Base-by-base conservation (phyloP, 495 filamentous ascomycete species). In the Aspergillus sparsus region DNA sequence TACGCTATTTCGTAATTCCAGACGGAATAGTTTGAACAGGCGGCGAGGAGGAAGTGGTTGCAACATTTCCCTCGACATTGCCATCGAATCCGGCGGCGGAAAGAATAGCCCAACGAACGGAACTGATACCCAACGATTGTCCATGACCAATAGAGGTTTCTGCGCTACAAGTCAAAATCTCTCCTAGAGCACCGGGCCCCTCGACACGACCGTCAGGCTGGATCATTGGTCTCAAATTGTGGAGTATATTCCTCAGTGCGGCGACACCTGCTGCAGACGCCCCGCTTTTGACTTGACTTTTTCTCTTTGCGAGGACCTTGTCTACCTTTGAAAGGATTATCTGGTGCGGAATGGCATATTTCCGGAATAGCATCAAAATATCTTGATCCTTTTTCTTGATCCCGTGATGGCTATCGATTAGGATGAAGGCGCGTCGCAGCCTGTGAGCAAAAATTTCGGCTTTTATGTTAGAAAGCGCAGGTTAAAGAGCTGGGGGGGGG, bases 241-340 rank as follows among this genome's bases (percentile, higher is more conserved):
- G 60, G 2, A 78, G 67, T 21, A 68, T 61, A 6, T 53, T 53
- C 49, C 74, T 70, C 8, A 82, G 59, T 4, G 68, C 52, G 15
- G 64, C 62, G 8, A 79, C 55, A 11, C 65, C 67, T 12, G 66
- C 58, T 15, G 66, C 49, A 5, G 72, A 70, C 0, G 69, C 69
- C 2, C 69, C 71, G 7, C 64, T 66, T 42, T 74, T 72, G 33
- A 67, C 37, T 44, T 74, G 68, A 42, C 65, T 72, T 46, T 65
- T 67, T 12, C 68, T 72, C 46, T 70, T 74, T 15, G 65, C 57
- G 6, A 83, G 68, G 18, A 83, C 47, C 37, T 78, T 76, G 68
- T 98, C 94, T 7, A 87, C 85, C 72, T 98, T 98, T 4, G 90
- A 89, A 5, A 98, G 71, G 44, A 98, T 78, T 12, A 98, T 81